Conservation (phyloP, 169 alveolate species). For the Miamiensis avidus region DNA sequence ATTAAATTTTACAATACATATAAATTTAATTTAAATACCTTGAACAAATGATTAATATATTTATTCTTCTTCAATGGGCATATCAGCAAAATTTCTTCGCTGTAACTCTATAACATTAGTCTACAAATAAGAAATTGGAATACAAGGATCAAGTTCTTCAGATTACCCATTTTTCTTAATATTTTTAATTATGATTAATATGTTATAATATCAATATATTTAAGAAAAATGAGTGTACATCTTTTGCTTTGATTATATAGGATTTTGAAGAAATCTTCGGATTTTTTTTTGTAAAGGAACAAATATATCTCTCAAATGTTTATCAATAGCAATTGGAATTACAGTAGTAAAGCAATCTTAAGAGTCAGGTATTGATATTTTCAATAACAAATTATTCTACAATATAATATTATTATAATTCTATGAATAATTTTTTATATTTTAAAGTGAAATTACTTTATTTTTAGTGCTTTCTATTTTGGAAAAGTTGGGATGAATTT, state of each 20-base stretch:
- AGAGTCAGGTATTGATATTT: too few species aligned
- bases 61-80: neutral
- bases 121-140: neutral
- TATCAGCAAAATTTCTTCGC: constrained; percentile 21
- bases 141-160: neutral
- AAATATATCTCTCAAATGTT: neutral
- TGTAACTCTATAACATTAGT: neutral
- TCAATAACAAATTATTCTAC: too few species aligned
- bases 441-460: too few species aligned
- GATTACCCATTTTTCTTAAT: constrained; percentile 3
- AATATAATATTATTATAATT: too few species aligned
- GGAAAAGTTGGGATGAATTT: too few species aligned
- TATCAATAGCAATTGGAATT: too few species aligned
- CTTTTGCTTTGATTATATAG: neutral
- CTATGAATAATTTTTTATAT: too few species aligned
- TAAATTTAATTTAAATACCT: constrained; percentile 8
- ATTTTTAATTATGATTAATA: neutral
- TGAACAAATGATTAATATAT: constrained; percentile 8
- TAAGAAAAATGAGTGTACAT: neutral
- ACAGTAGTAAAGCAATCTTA: too few species aligned
- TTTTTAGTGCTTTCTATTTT: too few species aligned
- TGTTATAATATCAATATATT: neutral
- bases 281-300: constrained; percentile 18
- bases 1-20: too few species aligned
- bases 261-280: constrained; percentile 9